phyloP scores from a whole-genome alignment of 768 basidiomycete species.

The Albatrellus ellisii region DNA sequence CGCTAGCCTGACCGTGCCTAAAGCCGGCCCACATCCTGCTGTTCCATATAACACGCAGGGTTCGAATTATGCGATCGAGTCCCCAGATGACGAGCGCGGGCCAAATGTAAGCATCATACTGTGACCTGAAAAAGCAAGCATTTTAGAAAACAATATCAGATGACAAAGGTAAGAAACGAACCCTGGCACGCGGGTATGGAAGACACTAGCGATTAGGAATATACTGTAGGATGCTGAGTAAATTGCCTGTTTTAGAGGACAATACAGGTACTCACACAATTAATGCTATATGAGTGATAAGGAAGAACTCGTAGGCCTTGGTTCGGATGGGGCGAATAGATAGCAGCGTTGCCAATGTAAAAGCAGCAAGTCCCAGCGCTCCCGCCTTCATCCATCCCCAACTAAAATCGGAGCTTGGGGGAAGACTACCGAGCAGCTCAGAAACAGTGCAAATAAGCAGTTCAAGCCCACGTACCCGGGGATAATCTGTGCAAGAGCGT shows the following conservation, averaged over 20 bases:
- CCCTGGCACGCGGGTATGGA: constrained; percentile 22
- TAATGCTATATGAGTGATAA: constrained; percentile 15
- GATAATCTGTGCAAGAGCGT: constrained; percentile 21
- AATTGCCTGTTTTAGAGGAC: neutral
- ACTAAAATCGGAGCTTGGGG: constrained; percentile 23
- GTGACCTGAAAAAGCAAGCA: neutral
- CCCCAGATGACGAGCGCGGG: constrained; percentile 34
- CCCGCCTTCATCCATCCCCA: constrained; percentile 25
- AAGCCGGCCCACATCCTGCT: constrained; percentile 20
- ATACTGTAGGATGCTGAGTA: constrained; percentile 17
- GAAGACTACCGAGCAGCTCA: constrained; percentile 17
- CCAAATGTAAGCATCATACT: constrained; percentile 32
- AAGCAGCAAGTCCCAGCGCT: constrained; percentile 16
- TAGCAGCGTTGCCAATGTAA: constrained; percentile 25
- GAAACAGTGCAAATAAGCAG: neutral
- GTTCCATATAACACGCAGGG: constrained; percentile 26
- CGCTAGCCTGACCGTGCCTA: constrained; percentile 15
- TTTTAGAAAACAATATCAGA: neutral
- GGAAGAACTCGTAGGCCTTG: constrained; percentile 30
- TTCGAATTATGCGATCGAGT: constrained; percentile 30
- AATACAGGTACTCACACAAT: constrained; percentile 15
- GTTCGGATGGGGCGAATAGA: constrained; percentile 28
- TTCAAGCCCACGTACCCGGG: constrained; percentile 10
- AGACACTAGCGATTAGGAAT: constrained; percentile 26
- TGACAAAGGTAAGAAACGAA: constrained; percentile 6